Evolutionary conservation across 208 protist species (phyloP), one percentile per base, ranked within the genome.

Genomic region (Crithidia fasciculata): DNA sequence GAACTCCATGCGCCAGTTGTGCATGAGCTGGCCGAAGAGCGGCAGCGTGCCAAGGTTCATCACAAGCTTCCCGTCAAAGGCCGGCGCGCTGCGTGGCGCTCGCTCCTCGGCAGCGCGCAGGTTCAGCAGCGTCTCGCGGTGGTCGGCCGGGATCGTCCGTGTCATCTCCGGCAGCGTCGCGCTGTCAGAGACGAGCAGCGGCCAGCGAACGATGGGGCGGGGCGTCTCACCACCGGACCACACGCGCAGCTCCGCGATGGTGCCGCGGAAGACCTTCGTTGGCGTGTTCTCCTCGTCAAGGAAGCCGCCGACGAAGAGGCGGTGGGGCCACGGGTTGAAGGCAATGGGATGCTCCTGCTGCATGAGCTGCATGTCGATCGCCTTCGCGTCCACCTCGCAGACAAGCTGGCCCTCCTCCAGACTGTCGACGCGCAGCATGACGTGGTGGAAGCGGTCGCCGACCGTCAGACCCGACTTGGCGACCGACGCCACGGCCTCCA

Each of bases 311-410:
- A 97, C 72, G 72, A 92, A 95, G 43, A 97, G 85, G 43, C 89
- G 88, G 63, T 97, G 90, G n/a, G 87, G 81, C 90, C 92, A 97
- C 15, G 85, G 47, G 69, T 97, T 97, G 76, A 95, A 97, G 61
- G 86, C 87, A 47, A 93, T 88, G 39, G 92, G 90, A 69, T 94
- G 90, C 74, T 97, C 90, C 63, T 95, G 88, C 68, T 97, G 92
- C 39, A 97, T 54, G 19, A 93, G 79, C 78, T 91, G 87, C 15
- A 94, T 53, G 40, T 84, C 63, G 6, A 78, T 62, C 7, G 53
- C 28, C 15, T 69, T 66, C n/a, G 90, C 90, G 69, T 97, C 90
- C 53, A 97, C 82, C 41, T 82, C 54, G 64, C 86, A 92, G 47
- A 82, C 74, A 64, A 97, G 41, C 68, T 84, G 70, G 2, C 90